Conservation (phyloP, 306 rosid genomes). For the Carpinus fangiana region DNA sequence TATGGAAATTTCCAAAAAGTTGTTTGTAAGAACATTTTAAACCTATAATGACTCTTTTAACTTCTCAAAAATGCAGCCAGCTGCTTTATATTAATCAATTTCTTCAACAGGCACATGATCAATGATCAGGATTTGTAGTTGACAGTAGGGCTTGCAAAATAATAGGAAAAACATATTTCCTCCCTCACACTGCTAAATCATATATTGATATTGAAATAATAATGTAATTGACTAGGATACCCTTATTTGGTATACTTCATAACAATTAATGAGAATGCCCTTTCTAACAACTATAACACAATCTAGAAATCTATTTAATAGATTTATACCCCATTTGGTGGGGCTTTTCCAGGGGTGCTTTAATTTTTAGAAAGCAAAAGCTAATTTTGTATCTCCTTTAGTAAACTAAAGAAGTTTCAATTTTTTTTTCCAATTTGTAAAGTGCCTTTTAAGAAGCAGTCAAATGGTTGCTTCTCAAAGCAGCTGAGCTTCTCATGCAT, state of each 20-base stretch:
- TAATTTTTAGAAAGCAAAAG: background rate
- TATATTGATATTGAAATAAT: no score
- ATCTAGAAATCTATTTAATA: background rate
- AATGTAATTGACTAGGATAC: no score
- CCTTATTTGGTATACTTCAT: no score
- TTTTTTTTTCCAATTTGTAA: no score
- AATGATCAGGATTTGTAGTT: background rate
- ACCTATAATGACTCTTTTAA: background rate
- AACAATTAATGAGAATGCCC: no score
- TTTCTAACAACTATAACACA: background rate
- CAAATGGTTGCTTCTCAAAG: background rate
- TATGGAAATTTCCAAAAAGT: background rate
- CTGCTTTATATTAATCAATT: background rate
- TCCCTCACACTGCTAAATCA: no score
- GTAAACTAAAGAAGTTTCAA: background rate
- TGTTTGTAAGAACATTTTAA: background rate
- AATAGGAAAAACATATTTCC: no score
- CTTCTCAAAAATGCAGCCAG: background rate
- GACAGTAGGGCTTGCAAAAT: no score
- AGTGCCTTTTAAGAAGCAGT: background rate
- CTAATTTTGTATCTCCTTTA: background rate
- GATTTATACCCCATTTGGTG: background rate
- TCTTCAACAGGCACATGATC: background rate
- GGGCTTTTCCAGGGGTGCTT: background rate
- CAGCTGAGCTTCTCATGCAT: no score